Conservation (phyloP, 2,329 filamentous ascomycete species). For the Plenodomus biglobosus region DNA sequence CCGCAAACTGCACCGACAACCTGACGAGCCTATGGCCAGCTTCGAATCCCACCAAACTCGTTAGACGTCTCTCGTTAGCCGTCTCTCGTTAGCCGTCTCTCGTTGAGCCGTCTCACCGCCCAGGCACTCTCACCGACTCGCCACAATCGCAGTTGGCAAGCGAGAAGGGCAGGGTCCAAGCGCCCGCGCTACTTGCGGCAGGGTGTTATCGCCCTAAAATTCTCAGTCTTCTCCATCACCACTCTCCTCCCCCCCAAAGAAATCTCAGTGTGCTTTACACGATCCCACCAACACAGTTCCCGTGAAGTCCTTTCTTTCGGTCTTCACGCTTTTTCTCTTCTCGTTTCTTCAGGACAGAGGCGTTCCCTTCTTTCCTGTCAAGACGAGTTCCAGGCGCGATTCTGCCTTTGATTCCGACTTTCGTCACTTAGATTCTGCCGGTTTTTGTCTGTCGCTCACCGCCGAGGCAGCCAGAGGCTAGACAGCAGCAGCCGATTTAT, state of each 20-base stretch:
- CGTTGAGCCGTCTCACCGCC: conserved; percentile 30
- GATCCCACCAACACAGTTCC: conserved; percentile 31
- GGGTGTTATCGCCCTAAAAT: neutral
- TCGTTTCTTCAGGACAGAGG: conserved; percentile 43
- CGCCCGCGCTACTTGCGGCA: neutral
- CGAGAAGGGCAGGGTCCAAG: conserved; percentile 6
- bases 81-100: too few relatives aligned
- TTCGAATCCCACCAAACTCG: neutral
- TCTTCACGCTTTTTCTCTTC: conserved; percentile 46
- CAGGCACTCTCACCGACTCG: conserved; percentile 29
- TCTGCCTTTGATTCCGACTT: conserved; percentile 42
- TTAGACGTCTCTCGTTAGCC: conserved; percentile 15
- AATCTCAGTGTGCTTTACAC: conserved; percentile 37
- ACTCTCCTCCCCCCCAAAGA: conserved; percentile 33
- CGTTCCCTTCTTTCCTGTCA: conserved; percentile 41
- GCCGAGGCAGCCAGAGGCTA: conserved; percentile 32
- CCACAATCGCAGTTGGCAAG: conserved; percentile 7
- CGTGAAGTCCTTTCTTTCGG: conserved; percentile 47
- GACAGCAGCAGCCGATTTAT: conserved; percentile 23
- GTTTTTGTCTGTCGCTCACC: conserved; percentile 37
- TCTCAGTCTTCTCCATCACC: conserved; percentile 22
- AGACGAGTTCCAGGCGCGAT: conserved; percentile 46
- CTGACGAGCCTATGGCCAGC: conserved; percentile 6
- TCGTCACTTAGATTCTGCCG: conserved; percentile 31
- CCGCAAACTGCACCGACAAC: conserved; percentile 1